phyloP scores from a whole-genome alignment of 129 eudicot genomes.

The Artemisia argyi region DNA sequence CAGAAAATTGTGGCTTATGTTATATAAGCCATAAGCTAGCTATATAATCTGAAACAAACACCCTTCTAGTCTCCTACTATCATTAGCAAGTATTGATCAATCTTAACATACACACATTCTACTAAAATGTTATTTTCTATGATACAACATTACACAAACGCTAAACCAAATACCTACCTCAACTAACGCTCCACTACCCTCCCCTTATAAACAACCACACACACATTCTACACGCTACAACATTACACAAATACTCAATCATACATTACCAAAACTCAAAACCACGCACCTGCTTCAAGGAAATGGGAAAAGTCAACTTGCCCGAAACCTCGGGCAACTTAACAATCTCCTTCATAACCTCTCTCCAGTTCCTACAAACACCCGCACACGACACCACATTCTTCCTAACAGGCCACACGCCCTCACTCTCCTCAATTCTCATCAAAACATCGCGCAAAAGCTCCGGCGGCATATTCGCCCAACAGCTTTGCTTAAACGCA shows the following conservation, averaged over 20 bases:
- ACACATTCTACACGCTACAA: too few relatives aligned
- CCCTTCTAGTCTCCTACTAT: too few relatives aligned
- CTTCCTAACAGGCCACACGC: slow-evolving; percentile 68
- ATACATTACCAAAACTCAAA: neutral
- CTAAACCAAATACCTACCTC: neutral
- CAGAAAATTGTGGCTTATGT: too few relatives aligned
- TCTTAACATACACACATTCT: too few relatives aligned
- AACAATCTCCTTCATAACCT: slow-evolving; percentile 75
- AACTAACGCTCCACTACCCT: neutral
- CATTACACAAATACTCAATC: neutral
- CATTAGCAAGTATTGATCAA: too few relatives aligned
- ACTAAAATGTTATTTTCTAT: too few relatives aligned
- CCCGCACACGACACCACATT: slow-evolving; percentile 92
- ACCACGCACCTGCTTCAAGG: slow-evolving; percentile 73
- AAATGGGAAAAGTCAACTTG: slow-evolving; percentile 84
- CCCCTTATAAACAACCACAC: neutral
- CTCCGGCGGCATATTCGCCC: slow-evolving; percentile 98
- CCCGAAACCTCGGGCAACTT: slow-evolving; percentile 61
- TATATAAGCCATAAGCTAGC: too few relatives aligned
- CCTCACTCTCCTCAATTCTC: slow-evolving; percentile 82
- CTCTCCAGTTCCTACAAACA: slow-evolving; percentile 95
- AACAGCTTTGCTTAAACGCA: slow-evolving; percentile 86
- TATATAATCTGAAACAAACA: too few relatives aligned
- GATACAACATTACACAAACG: too few relatives aligned
- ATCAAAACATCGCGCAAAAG: slow-evolving; percentile 76